Conservation (phyloP, 192 early-diverging fungal genomes). For the Geranomyces michiganensis region DNA sequence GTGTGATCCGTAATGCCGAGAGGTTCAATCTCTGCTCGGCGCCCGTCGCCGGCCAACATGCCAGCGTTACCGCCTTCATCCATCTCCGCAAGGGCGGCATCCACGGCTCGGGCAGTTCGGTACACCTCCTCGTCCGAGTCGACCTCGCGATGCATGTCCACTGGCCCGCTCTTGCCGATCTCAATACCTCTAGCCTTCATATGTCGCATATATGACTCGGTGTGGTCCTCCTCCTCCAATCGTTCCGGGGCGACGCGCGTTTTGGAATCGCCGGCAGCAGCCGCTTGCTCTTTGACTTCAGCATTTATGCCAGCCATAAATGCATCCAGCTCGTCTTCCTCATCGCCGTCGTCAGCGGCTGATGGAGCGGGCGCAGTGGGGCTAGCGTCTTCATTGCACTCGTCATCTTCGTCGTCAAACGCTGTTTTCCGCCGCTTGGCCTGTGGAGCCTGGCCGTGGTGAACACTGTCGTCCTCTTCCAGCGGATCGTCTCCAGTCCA, state of each 20-base stretch:
- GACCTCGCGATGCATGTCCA: conserved; percentile 38
- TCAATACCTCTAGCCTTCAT: conserved; percentile 76
- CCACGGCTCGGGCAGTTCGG: conserved; percentile 73
- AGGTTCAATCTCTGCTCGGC: conserved; percentile 61
- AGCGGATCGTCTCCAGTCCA: too few species aligned
- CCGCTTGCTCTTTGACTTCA: conserved; percentile 56
- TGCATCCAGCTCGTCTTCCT: conserved; percentile 75
- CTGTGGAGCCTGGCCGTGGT: too few species aligned
- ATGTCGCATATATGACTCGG: conserved; percentile 74
- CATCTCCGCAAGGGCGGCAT: conserved; percentile 69
- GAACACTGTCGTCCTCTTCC: too few species aligned
- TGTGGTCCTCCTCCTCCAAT: conserved; percentile 74
- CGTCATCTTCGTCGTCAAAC: conserved; percentile 29
- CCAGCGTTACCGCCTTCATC: conserved; percentile 36
- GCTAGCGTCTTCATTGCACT: background rate
- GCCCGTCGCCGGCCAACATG: conserved; percentile 20
- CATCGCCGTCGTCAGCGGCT: conserved; percentile 13
- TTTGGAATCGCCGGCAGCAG: conserved; percentile 1
- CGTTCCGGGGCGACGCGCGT: conserved; percentile 69
- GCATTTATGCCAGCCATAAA: conserved; percentile 77
- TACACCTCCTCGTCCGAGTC: conserved; percentile 88
- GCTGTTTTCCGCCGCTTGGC: background rate
- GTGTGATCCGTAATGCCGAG: conserved; percentile 69
- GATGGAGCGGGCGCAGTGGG: background rate
- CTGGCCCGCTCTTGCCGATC: conserved; percentile 53